Percentiles rank a stretch among this genome's conserved stretches.
Conservation (phyloP, 169 alveolate genomes). For the Miamiensis avidus region DNA sequence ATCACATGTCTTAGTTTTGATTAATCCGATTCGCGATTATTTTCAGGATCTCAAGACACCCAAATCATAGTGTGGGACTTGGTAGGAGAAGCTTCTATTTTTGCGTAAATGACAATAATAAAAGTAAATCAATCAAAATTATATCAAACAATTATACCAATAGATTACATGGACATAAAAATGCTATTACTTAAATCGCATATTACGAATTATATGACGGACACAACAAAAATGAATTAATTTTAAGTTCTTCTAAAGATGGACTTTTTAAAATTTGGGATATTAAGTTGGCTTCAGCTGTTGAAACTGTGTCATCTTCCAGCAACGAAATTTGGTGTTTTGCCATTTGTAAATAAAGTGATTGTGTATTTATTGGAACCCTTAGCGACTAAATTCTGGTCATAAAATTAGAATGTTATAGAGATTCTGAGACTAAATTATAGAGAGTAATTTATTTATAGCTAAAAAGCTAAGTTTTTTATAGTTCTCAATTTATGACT, state of each 20-base stretch:
- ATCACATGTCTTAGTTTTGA: constrained; percentile 45
- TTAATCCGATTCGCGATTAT: constrained; percentile 40
- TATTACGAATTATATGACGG: constrained; percentile 26
- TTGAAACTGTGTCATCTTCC: constrained; percentile 36
- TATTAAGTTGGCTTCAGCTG: constrained; percentile 15
- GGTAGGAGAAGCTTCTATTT: constrained; percentile 53
- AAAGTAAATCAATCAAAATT: no score
- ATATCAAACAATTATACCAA: neutral
- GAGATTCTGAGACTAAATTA: constrained; percentile 10
- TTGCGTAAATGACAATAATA: neutral
- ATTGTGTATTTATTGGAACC: constrained; percentile 18
- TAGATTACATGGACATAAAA: constrained; percentile 67
- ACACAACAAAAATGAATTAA: constrained; percentile 15
- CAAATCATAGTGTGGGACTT: constrained; percentile 69
- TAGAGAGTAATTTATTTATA: neutral
- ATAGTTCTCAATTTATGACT: no score
- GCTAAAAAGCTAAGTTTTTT: neutral
- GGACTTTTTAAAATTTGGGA: constrained; percentile 56
- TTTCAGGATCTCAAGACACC: constrained; percentile 70
- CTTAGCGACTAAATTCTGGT: constrained; percentile 2
- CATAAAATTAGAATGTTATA: neutral
- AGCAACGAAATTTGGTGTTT: constrained; percentile 29
- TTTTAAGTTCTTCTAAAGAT: constrained; percentile 65
- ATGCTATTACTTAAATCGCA: constrained; percentile 51
- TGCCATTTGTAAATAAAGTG: constrained; percentile 9